These are phyloP conservation scores for Sporisorium exsertum DNA, from an alignment of 1,284 basidiomycete species.

Conservation along the genomic window DNA sequence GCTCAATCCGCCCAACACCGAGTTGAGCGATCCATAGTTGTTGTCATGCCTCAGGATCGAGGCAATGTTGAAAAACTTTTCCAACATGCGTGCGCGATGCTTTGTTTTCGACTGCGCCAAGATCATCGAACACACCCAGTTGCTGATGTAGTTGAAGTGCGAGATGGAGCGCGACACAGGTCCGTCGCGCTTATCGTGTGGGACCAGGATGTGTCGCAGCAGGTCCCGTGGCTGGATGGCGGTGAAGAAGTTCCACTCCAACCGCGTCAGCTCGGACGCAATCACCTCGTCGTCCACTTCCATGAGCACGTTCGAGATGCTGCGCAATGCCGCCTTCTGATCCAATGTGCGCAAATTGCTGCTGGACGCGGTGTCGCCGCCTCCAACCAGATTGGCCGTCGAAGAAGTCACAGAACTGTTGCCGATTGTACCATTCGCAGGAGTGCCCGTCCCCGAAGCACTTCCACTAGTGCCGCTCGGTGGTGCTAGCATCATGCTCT, in stretches of 20 bases:
- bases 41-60: conserved; percentile 57
- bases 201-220: conserved; percentile 60
- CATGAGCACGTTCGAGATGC: conserved; percentile 56
- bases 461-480: conserved; percentile 10
- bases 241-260: conserved; percentile 61
- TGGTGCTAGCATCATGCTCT: neutral
- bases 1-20: conserved; percentile 58
- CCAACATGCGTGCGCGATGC: conserved; percentile 59
- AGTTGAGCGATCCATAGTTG: conserved; percentile 64
- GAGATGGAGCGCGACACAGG: conserved; percentile 59
- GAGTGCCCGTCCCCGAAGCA: conserved; percentile 5
- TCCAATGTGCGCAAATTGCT: conserved; percentile 14
- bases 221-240: conserved; percentile 61
- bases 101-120: conserved; percentile 61
- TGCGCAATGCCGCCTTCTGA: conserved; percentile 52
- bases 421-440: neutral
- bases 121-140: conserved; percentile 65
- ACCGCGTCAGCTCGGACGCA: conserved; percentile 56
- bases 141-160: conserved; percentile 65
- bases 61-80: conserved; percentile 64
- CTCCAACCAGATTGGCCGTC: conserved; percentile 9
- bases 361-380: conserved; percentile 4
- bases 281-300: conserved; percentile 57
- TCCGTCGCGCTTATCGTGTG: conserved; percentile 49
- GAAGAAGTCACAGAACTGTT: conserved; percentile 15